Evolutionary conservation across 768 basidiomycete genomes (phyloP), one percentile per base, ranked within the genome.

Genomic region (Lenzites betulinus): DNA sequence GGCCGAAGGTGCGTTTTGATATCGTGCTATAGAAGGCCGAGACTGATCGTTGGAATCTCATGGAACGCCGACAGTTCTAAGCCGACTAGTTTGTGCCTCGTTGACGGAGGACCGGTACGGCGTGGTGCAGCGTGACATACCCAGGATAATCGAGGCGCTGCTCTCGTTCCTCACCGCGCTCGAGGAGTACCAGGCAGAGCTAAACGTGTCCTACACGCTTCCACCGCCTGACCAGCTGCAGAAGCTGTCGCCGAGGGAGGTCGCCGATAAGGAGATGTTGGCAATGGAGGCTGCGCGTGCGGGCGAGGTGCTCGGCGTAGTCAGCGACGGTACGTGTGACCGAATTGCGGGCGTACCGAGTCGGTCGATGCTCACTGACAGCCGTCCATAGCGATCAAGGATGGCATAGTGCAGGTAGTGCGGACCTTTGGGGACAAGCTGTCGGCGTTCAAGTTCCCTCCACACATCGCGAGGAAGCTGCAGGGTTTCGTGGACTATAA

Each of bases 101-200:
- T 75, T 95, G 15, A 77, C 79, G 1, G 93, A 94, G 71, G 93
- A 95, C 74, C 79, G 81, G 20, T 93, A 88, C 68, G 93, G 93
- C 22, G 83, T 87, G 35, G 90, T 93, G 13, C 93, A 95, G 70
- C 79, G 89, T 12, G 93, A 95, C 69, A 90, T 93, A 20, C 89
- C 92, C 0, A 86, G 84, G 60, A 85, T 93, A 28, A 71, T 95
- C 2, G 93, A 95, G 71, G 88, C 89, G 0, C 76, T 94, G 64
- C 70, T 89, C 13, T 81, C 81, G 0, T 89, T 88, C 75, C 78
- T 92, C 20, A 69, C 72, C 1, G 88, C 84, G 1, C 72, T 93
- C 20, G 92, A 93, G 64, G 80, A 80, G 30, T 87, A 87, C 59
- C 82, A 85, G 56, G 69, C 66, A 1, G 84, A 88, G 66, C 71